Conservation (phyloP, 2,329 filamentous ascomycete genomes). For the Metarhizium anisopliae region DNA sequence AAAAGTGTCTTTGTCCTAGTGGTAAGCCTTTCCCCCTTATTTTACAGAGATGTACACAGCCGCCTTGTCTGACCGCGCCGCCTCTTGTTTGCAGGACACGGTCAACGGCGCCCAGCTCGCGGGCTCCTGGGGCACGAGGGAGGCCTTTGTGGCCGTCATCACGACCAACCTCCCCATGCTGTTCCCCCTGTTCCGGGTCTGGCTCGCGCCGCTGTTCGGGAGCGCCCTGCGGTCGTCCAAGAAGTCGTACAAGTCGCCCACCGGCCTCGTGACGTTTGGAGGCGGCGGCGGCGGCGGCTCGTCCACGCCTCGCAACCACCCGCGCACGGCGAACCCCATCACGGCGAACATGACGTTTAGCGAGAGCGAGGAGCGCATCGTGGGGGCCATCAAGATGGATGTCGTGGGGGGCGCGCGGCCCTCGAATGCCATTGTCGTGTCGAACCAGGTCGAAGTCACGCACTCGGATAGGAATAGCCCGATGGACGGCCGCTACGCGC, state of each 20-base stretch:
- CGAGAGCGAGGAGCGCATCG: slow-evolving; percentile 29
- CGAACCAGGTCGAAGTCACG: slow-evolving; percentile 28
- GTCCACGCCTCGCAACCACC: slow-evolving; percentile 20
- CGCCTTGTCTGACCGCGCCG: background rate
- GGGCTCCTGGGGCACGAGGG: slow-evolving; percentile 12
- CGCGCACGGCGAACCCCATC: slow-evolving; percentile 23
- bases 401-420: slow-evolving; percentile 17
- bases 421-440: slow-evolving; percentile 28
- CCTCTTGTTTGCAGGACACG: slow-evolving; percentile 22
- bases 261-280: slow-evolving; percentile 30
- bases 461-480: slow-evolving; percentile 13
- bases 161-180: slow-evolving; percentile 32
- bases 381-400: slow-evolving; percentile 31
- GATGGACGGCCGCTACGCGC: background rate
- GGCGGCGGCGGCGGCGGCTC: slow-evolving; percentile 25
- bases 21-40: background rate
- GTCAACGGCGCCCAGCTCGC: background rate
- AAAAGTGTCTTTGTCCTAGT: slow-evolving; percentile 28
- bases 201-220: slow-evolving; percentile 6
- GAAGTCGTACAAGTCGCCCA: slow-evolving; percentile 27
- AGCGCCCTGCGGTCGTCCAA: slow-evolving; percentile 25
- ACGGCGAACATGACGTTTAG: slow-evolving; percentile 28
- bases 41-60: no score
- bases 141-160: slow-evolving; percentile 31
- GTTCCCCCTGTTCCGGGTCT: slow-evolving; percentile 25